phyloP scores from a whole-genome alignment of 73 alveolate genomes.

The Loxodes magnus region DNA sequence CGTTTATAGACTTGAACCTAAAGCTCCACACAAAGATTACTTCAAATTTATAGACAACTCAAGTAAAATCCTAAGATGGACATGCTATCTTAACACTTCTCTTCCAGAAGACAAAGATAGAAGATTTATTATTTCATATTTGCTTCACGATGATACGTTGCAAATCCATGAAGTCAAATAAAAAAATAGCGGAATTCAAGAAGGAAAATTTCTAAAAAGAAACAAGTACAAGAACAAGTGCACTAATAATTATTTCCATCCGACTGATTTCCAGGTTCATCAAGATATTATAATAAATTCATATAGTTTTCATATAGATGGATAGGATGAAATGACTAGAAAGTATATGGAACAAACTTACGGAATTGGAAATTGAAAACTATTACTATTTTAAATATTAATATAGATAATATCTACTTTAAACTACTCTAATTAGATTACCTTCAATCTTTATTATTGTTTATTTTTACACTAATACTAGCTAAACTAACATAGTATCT shows the following conservation, averaged over 20 bases:
- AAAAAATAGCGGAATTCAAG: slow-evolving; percentile 51
- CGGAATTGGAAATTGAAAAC: no score
- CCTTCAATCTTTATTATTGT: no score
- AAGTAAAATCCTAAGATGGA: slow-evolving; percentile 62
- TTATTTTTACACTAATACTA: no score
- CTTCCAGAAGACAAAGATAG: slow-evolving; percentile 82
- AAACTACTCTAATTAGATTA: no score
- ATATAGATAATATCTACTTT: no score
- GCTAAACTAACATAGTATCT: no score
- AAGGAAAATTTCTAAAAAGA: slow-evolving; percentile 45
- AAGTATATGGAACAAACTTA: slow-evolving; percentile 30
- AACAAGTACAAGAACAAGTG: slow-evolving; percentile 60
- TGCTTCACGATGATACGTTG: slow-evolving; percentile 79
- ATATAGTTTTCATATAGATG: slow-evolving; percentile 57
- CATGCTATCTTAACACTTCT: slow-evolving; percentile 70
- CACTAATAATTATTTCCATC: slow-evolving; percentile 47
- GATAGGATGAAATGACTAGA: slow-evolving; percentile 70
- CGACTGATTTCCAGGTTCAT: slow-evolving; percentile 68
- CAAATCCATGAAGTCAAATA: slow-evolving; percentile 80
- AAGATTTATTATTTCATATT: slow-evolving; percentile 70
- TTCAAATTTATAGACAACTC: slow-evolving; percentile 88
- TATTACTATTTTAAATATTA: no score
- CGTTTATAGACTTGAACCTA: slow-evolving; percentile 59
- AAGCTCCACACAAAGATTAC: slow-evolving; percentile 81
- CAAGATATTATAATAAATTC: slow-evolving; percentile 62